These are phyloP conservation scores for Xenoacremonium recifei DNA, from an alignment of 2,329 filamentous ascomycete species.

Conservation along the genomic window DNA sequence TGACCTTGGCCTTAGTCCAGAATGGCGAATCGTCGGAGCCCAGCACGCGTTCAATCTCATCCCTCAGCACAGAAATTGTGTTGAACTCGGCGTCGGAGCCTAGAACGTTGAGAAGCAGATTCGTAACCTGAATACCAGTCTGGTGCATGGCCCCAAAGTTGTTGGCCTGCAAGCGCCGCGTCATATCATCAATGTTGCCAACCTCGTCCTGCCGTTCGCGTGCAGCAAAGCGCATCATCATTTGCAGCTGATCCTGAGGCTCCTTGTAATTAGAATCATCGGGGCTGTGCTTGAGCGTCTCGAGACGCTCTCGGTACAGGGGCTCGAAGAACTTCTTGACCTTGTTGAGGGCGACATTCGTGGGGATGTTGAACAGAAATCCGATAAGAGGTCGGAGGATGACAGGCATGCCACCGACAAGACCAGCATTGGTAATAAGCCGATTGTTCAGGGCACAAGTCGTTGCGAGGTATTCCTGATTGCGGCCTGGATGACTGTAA, in stretches of 20 bases:
- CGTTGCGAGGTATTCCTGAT: slow-evolving; percentile 33
- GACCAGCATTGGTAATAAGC: slow-evolving; percentile 32
- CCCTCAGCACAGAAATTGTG: slow-evolving; percentile 35
- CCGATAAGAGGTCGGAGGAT: slow-evolving; percentile 33
- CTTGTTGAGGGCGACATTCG: slow-evolving; percentile 21
- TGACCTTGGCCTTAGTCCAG: slow-evolving; percentile 40
- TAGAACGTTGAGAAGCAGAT: slow-evolving; percentile 37
- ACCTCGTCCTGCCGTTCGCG: slow-evolving; percentile 37
- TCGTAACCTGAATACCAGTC: slow-evolving; percentile 37
- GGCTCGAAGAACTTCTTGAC: slow-evolving; percentile 27
- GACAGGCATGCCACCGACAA: slow-evolving; percentile 28
- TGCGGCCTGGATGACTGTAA: slow-evolving; percentile 20
- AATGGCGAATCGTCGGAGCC: slow-evolving; percentile 14
- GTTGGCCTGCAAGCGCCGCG: slow-evolving; percentile 27
- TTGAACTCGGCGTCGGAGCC: slow-evolving; percentile 34
- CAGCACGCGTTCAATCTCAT: slow-evolving; percentile 35
- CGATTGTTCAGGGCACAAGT: slow-evolving; percentile 29
- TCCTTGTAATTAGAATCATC: slow-evolving; percentile 16
- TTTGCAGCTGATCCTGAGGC: slow-evolving; percentile 39
- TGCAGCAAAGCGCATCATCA: slow-evolving; percentile 40
- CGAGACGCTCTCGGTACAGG: slow-evolving; percentile 15
- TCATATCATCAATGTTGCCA: slow-evolving; percentile 26
- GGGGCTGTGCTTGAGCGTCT: background rate
- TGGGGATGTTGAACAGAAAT: slow-evolving; percentile 19
- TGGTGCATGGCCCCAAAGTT: slow-evolving; percentile 42